Evolutionary conservation across 257 asterid genomes (phyloP).

Genomic region (Rhazya stricta): DNA sequence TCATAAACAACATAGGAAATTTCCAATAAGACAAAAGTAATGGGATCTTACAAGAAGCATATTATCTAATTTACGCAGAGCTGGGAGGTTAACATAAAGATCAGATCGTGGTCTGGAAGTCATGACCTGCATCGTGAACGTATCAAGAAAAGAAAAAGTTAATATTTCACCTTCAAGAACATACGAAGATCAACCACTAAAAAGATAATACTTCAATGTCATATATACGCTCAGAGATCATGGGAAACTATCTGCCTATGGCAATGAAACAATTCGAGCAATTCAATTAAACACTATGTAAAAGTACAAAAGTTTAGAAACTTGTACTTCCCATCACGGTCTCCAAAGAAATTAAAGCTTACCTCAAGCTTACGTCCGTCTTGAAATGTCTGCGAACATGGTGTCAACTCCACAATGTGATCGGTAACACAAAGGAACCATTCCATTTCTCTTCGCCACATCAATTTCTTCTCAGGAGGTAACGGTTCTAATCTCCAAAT

Average conservation of each 20-base stretch:
- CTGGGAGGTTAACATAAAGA: slow-evolving; percentile 71
- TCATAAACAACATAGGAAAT: not conserved
- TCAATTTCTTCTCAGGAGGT: slow-evolving; percentile 43
- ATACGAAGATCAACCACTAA: not conserved
- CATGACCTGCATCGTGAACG: slow-evolving; percentile 53
- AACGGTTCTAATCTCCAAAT: slow-evolving; percentile 87
- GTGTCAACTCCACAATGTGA: slow-evolving; percentile 73
- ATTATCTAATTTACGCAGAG: slow-evolving; percentile 71
- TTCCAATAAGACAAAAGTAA: not conserved
- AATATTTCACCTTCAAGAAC: not conserved
- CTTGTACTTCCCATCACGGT: not conserved
- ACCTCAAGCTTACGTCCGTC: slow-evolving; percentile 85
- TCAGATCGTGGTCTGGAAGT: slow-evolving; percentile 67
- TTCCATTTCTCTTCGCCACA: slow-evolving; percentile 88
- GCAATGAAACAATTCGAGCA: not conserved
- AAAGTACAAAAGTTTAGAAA: no score
- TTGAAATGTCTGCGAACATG: slow-evolving; percentile 71
- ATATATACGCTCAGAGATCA: not conserved
- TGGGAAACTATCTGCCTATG: not conserved
- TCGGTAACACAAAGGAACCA: slow-evolving; percentile 75
- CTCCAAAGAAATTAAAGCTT: not conserved
- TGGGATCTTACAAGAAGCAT: slow-evolving; percentile 67
- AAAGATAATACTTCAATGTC: no score
- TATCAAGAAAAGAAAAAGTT: not conserved
- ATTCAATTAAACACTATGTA: not conserved